Base-by-base conservation (phyloP, 176 grass and related monocot species). In the Aegilops sharonensis region DNA sequence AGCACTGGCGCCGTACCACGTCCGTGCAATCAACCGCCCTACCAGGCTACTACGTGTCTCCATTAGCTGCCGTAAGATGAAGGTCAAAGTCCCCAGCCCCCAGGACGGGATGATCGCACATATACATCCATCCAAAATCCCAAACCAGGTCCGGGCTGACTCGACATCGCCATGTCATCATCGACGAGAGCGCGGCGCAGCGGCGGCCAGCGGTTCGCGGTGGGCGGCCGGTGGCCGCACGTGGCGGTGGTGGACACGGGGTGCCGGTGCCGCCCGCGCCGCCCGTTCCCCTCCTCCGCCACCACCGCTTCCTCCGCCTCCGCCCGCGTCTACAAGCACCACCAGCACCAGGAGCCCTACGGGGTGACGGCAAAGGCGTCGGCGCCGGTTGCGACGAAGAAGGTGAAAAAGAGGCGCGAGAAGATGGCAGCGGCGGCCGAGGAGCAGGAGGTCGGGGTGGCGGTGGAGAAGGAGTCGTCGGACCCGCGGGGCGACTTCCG, bases 401-500 rank as follows among this genome's bases (percentile, higher is more conserved):
- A 50, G 61, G 4, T 15, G 4, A 78, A 13, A 56, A 79, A 23
- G 80, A 74, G 35, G 79, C 18, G 9, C 50, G 79, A 89, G 66
- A 89, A 32, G 85, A 77, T 40, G 81, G 42, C 42, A 4, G 1
- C 10, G 40, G 30, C 11, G 6, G 59, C n/a, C 14, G 80, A 39
- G 5, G 86, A 65, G 3, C 87, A 17, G 0, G 87, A 11, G 42
- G 87, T 90, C 5, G 92, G 95, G 18, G 88, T 98, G 86, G 95
- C 93, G 6, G 95, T 98, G 88, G 95, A 95, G 91, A 98, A 98
- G 86, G 95, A 98, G 82, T 95, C 95, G 9, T 89, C 88, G 29
- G 93, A 98, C 68, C 95, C 93, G 9, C 92, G 92, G 23, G 50
- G 78, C 20, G 95, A 95, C 77, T 98, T 98, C 90, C 72, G 88